Evolutionary conservation across 805 yeast genomes (phyloP).

Genomic region (Pichia scutulata): DNA sequence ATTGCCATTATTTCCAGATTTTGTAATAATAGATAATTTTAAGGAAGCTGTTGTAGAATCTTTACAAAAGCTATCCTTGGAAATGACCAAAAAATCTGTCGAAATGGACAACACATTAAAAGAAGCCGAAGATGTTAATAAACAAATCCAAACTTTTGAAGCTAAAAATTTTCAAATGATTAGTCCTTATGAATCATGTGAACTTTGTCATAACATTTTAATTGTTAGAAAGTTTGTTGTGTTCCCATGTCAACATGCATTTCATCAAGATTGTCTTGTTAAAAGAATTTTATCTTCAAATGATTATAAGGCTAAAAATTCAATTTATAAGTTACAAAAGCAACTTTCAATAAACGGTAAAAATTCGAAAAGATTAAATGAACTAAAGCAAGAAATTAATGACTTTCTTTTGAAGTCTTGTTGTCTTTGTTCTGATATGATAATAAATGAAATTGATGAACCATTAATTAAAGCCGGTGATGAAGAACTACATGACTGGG

Average conservation of each 20-base stretch:
- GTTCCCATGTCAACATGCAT: slow-evolving; percentile 86
- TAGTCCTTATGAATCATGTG: slow-evolving; percentile 81
- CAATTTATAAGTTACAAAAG: slow-evolving; percentile 47
- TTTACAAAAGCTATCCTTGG: slow-evolving; percentile 63
- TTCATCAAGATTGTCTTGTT: slow-evolving; percentile 84
- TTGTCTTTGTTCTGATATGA: slow-evolving; percentile 67
- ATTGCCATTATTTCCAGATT: slow-evolving; percentile 77
- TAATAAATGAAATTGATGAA: slow-evolving; percentile 61
- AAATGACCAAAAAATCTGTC: slow-evolving; percentile 54
- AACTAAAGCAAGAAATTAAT: slow-evolving; percentile 45
- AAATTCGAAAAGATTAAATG: slow-evolving; percentile 23
- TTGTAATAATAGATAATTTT: slow-evolving; percentile 71
- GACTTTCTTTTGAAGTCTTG: slow-evolving; percentile 56
- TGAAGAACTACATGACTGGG: slow-evolving; percentile 42
- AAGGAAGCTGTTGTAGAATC: slow-evolving; percentile 77
- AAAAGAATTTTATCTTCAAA: slow-evolving; percentile 50
- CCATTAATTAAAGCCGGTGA: slow-evolving; percentile 41
- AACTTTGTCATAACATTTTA: slow-evolving; percentile 59
- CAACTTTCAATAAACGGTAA: slow-evolving; percentile 32
- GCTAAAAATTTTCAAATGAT: slow-evolving; percentile 53
- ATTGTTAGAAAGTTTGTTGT: slow-evolving; percentile 66
- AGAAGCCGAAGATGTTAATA: slow-evolving; percentile 50
- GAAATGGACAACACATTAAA: slow-evolving; percentile 71
- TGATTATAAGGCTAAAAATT: slow-evolving; percentile 59
- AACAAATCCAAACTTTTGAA: slow-evolving; percentile 46